phyloP scores from a whole-genome alignment of 352 stramenopile species.

The Bremia lactucae region DNA sequence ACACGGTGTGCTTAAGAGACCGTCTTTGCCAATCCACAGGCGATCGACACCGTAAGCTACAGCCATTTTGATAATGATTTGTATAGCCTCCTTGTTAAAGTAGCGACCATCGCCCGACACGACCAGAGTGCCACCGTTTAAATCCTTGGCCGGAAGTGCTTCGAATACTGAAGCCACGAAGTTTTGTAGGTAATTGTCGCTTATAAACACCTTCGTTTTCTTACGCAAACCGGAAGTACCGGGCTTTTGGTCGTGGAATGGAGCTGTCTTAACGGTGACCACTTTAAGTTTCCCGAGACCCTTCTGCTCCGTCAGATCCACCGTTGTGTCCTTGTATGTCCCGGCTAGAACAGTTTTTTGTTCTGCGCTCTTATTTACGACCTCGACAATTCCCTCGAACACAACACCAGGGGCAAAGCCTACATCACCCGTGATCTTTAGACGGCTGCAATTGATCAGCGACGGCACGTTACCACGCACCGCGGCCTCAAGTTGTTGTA shows the following conservation, averaged over 20 bases:
- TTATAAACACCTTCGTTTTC: conserved; percentile 98
- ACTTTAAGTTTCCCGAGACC: conserved; percentile 88
- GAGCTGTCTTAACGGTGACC: conserved; percentile 73
- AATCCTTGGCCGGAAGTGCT: conserved; percentile 88
- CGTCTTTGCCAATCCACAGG: conserved; percentile 92
- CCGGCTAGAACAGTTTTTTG: conserved; percentile 91
- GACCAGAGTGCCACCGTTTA: conserved; percentile 92
- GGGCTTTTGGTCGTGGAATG: conserved; percentile 93
- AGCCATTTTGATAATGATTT: conserved; percentile 95
- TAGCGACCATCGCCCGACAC: conserved; percentile 92
- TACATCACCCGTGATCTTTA: conserved; percentile 94
- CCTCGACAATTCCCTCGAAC: conserved; percentile 88
- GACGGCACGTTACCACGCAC: conserved; percentile 90
- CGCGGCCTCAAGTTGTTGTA: conserved; percentile 93
- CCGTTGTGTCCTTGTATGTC: conserved; percentile 89
- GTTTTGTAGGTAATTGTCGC: conserved; percentile 97
- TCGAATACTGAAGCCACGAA: conserved; percentile 96
- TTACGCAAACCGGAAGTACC: conserved; percentile 97
- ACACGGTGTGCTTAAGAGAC: conserved; percentile 95
- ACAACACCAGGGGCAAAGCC: conserved; percentile 87
- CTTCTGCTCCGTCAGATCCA: conserved; percentile 91
- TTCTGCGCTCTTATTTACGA: conserved; percentile 94
- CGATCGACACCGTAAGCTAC: conserved; percentile 93
- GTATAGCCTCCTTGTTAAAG: conserved; percentile 91
- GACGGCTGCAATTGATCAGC: conserved; percentile 89